phyloP scores from a whole-genome alignment of 176 grass and related monocot genomes.

The Cenchrus purpureus region DNA sequence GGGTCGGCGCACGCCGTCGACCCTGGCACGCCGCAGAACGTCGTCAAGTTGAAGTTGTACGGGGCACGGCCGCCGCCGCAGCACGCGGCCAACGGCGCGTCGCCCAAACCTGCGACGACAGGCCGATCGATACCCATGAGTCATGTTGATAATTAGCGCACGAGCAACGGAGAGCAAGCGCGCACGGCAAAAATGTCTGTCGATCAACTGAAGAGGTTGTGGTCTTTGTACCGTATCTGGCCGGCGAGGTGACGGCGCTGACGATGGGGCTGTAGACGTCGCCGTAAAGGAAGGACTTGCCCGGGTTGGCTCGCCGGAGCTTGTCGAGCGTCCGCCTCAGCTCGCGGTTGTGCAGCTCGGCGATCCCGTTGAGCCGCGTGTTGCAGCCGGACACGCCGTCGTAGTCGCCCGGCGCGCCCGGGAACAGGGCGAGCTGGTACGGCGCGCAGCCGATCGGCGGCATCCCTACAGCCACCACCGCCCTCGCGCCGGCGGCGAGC shows the following conservation, averaged over 20 bases:
- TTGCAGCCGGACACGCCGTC: constrained; percentile 54
- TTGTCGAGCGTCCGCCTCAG: constrained; percentile 29
- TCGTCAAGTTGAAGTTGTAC: constrained; percentile 17
- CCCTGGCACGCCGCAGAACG: not conserved
- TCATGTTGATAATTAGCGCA: no score
- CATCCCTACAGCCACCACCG: constrained; percentile 56
- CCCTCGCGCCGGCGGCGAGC: constrained; percentile 50
- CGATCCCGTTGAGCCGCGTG: constrained; percentile 48
- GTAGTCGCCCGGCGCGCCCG: constrained; percentile 18
- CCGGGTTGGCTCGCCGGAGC: constrained; percentile 24
- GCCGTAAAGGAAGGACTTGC: constrained; percentile 36
- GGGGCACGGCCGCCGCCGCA: constrained; percentile 27
- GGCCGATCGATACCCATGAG: not conserved
- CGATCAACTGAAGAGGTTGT: no score
- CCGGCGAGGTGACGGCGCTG: not conserved
- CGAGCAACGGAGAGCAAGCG: no score
- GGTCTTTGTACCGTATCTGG: not conserved
- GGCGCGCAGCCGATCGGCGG: constrained; percentile 61
- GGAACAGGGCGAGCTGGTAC: constrained; percentile 34
- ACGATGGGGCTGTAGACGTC: not conserved
- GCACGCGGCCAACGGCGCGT: constrained; percentile 33
- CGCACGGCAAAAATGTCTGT: no score
- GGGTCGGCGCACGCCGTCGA: constrained; percentile 13
- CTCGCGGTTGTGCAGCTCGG: constrained; percentile 54
- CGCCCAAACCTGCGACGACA: not conserved